Evolutionary conservation across 106 monocot genomes (phyloP).

Genomic region (Dendrobium nobile): DNA sequence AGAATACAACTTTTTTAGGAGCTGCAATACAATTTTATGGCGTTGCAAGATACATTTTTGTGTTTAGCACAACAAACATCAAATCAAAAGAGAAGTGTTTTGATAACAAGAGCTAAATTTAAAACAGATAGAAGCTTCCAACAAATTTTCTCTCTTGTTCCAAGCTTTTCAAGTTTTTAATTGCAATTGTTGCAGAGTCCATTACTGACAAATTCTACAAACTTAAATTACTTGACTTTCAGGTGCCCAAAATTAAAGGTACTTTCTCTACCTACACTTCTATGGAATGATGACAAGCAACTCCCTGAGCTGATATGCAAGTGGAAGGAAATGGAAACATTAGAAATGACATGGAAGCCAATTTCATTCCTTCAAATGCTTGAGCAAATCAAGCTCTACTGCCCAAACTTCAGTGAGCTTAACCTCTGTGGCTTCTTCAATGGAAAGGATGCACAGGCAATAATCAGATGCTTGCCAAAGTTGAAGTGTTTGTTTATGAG

Average conservation of each 20-base stretch:
- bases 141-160: no score
- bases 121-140: no score
- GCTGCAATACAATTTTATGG: no score
- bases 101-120: no score
- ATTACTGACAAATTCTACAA: no score
- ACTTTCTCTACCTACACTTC: neutral
- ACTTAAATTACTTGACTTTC: neutral
- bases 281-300: neutral
- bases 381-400: conserved; percentile 6
- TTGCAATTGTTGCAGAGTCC: no score
- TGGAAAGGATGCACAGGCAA: neutral
- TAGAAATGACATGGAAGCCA: conserved; percentile 11
- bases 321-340: conserved; percentile 9
- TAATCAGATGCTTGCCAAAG: conserved; percentile 3
- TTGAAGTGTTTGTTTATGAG: conserved; percentile 4
- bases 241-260: conserved; percentile 8
- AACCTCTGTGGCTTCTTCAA: conserved; percentile 6
- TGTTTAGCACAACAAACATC: no score
- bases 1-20: no score
- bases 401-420: conserved; percentile 2
- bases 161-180: no score
- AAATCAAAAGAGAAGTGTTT: no score
- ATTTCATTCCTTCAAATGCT: conserved; percentile 1
- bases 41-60: no score
- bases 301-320: conserved; percentile 1